Conservation (phyloP, 306 rosid genomes). For the Trichosanthes truncata region DNA sequence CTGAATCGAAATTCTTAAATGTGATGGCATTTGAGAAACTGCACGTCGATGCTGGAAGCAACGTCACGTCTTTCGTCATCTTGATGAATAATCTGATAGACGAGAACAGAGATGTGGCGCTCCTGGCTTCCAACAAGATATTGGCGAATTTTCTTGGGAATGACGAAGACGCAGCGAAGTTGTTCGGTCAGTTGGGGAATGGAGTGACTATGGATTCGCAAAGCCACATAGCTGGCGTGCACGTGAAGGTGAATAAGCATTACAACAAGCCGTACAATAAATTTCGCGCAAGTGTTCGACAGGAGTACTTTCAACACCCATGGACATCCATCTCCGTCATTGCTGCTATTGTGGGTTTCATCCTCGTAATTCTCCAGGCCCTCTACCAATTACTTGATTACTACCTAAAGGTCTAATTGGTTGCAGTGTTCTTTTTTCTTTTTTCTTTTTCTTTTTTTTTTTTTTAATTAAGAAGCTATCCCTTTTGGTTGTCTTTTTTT, state of each 20-base stretch:
- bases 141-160: slow-evolving; percentile 29
- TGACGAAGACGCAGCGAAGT: slow-evolving; percentile 11
- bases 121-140: slow-evolving; percentile 13
- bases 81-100: slow-evolving; percentile 45
- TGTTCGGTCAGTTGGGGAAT: slow-evolving; percentile 14
- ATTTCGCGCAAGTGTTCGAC: slow-evolving; percentile 17
- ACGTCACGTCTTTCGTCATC: slow-evolving; percentile 24
- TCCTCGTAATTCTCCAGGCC: background rate
- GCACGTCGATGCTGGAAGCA: slow-evolving; percentile 29
- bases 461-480: too few relatives aligned
- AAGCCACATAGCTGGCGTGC: background rate
- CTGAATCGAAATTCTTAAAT: slow-evolving; percentile 22
- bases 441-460: too few relatives aligned
- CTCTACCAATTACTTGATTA: background rate
- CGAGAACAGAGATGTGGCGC: slow-evolving; percentile 22
- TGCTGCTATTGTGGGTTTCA: slow-evolving; percentile 16
- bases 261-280: background rate
- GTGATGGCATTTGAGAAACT: slow-evolving; percentile 41
- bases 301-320: slow-evolving; percentile 19
- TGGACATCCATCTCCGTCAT: slow-evolving; percentile 14
- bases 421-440: too few relatives aligned
- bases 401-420: background rate
- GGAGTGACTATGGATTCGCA: background rate
- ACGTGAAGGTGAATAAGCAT: background rate
- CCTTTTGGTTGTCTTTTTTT: too few relatives aligned